phyloP scores from a whole-genome alignment of 169 alveolate genomes.

The Cytauxzoon felis region DNA sequence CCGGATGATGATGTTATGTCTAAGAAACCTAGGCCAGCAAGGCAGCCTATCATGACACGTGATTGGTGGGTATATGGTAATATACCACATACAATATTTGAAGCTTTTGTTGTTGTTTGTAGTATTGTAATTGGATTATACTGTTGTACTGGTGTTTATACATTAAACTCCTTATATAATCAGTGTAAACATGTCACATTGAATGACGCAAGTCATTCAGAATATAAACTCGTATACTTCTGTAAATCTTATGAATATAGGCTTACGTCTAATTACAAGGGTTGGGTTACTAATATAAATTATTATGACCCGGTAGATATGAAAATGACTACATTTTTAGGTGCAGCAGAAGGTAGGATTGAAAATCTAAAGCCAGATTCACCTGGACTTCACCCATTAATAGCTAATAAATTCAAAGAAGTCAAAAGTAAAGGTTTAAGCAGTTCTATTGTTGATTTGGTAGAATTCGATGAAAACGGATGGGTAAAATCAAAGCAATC shows the following conservation, averaged over 20 bases:
- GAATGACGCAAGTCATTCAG: constrained; percentile 1
- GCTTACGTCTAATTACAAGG: constrained; percentile 66
- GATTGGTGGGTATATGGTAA: constrained; percentile 88
- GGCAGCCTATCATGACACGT: constrained; percentile 85
- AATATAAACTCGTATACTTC: constrained; percentile 67
- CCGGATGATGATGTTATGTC: constrained; percentile 84
- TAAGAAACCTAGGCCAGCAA: constrained; percentile 82
- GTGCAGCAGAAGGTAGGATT: constrained; percentile 77
- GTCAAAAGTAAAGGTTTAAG: constrained; percentile 24
- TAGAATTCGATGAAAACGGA: constrained; percentile 58
- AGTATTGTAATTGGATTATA: constrained; percentile 81
- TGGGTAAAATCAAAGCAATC: constrained; percentile 58
- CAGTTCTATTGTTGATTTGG: constrained; percentile 57
- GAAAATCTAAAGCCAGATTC: constrained; percentile 29
- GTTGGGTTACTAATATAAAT: constrained; percentile 85
- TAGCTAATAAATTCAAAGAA: constrained; percentile 16
- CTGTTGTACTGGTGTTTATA: constrained; percentile 79
- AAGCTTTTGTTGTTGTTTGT: constrained; percentile 79
- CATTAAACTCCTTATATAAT: constrained; percentile 62
- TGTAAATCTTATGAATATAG: constrained; percentile 83
- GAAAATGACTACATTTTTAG: constrained; percentile 71
- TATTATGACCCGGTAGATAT: constrained; percentile 73
- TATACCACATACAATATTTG: constrained; percentile 85
- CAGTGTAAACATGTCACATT: constrained; percentile 69
- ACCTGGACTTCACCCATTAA: constrained; percentile 37